Base-by-base conservation (phyloP, 768 basidiomycete genomes). In the Lactifluus subvellereus region DNA sequence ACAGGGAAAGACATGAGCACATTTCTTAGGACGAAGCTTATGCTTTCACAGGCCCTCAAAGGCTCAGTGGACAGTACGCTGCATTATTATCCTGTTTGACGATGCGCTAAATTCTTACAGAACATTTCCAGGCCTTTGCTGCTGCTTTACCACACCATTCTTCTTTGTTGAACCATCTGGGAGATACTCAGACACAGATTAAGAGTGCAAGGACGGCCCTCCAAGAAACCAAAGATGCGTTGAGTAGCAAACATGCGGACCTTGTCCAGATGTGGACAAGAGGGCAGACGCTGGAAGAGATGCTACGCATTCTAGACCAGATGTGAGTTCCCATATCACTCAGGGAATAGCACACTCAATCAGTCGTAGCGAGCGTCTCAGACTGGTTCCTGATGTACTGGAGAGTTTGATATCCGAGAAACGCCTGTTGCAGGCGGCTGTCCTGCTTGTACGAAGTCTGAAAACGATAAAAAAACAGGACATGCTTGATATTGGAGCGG, bases 351-450 rank as follows among this genome's bases (percentile, higher is more conserved):
- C 55, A 54, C 47, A 51, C 64, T 69, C 16, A 63, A 71, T 69
- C 66, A 68, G 48, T 45, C 50, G 49, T 61, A 56, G 42, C 38
- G 97, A 99, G 72, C 82, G 89, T 69, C 77, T 99, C 45, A 94
- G 94, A 74, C 80, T 87, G 49, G 86, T 98, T 4, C 96, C 97
- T 7, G 97, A 98, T 69, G 80, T 86, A 20, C 79, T 99, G 22
- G 97, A 99, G 74, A 87, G 89, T 3, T 76, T 98, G n/a, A 92
- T 98, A 71, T 92, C 94, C 4, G 97, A 98, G 74, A 98, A 98
- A 72, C 84, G 91, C 13, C 82, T 98, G 49, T 77, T 98, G 40
- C 88, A 94, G 68, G 96, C 97, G 2, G 84, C 96, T 1, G 83
- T 89, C 13, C 77, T 98, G 8, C 83, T 99, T 33, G 85, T 97